Conservation (phyloP, 345 rosid species). For the Sisymbrium altissimum region DNA sequence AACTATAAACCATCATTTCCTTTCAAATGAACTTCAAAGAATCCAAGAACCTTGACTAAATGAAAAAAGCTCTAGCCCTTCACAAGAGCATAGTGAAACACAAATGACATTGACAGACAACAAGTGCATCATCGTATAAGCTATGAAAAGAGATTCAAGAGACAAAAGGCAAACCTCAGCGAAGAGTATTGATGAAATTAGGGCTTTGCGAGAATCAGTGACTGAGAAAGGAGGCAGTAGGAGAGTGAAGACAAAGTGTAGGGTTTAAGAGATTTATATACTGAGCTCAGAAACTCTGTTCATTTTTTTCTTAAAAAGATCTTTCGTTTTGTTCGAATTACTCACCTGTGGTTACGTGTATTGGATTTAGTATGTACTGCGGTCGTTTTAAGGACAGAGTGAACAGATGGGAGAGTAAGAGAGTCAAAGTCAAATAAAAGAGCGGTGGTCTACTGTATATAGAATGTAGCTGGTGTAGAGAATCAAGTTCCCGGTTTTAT, state of each 20-base stretch:
- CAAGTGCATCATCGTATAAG: neutral
- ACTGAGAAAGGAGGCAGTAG: constrained; percentile 7
- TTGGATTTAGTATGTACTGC: neutral
- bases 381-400: neutral
- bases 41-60: neutral
- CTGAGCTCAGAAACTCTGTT: neutral
- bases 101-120: neutral
- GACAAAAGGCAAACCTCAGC: constrained; percentile 15
- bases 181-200: neutral
- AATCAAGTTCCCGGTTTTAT: neutral
- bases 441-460: neutral
- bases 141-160: neutral
- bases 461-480: neutral
- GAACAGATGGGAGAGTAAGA: neutral
- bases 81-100: too few relatives aligned
- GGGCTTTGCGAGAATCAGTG: constrained; percentile 16
- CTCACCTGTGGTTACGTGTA: neutral
- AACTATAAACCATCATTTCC: neutral
- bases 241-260: neutral
- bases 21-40: neutral
- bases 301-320: neutral
- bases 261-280: constrained; percentile 29
- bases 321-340: neutral
- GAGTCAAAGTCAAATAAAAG: neutral
- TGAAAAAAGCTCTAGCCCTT: neutral